Percentiles rank a stretch among this genome's conserved stretches.
Conservation (phyloP, 2,329 filamentous ascomycete genomes). For the Botrytis elliptica region DNA sequence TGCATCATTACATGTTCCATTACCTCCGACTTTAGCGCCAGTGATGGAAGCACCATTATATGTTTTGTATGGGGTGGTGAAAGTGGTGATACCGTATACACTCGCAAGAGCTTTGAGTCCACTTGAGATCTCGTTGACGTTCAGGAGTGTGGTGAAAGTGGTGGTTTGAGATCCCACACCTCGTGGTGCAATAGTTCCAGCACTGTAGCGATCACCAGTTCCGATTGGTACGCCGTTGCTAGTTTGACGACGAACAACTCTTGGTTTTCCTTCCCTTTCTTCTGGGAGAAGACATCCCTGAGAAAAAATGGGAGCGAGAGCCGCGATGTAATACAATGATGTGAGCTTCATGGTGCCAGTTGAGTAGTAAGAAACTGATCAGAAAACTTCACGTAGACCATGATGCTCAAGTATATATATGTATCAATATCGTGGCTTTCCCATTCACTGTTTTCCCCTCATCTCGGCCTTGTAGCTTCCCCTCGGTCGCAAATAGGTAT, state of each 20-base stretch:
- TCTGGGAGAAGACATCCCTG: constrained; percentile 43
- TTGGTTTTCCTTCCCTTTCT: constrained; percentile 36
- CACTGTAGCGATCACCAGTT: constrained; percentile 45
- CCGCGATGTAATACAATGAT: constrained; percentile 24
- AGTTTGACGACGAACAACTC: constrained; percentile 26
- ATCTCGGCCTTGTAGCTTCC: background rate
- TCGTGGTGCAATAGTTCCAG: constrained; percentile 43
- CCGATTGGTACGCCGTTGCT: constrained; percentile 41
- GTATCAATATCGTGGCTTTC: background rate
- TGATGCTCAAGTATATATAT: background rate
- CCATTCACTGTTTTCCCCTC: background rate
- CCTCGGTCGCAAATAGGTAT: background rate
- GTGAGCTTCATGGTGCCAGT: constrained; percentile 29
- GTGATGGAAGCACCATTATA: constrained; percentile 44
- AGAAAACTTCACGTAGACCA: background rate
- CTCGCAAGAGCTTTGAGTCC: constrained; percentile 44
- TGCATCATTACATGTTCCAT: constrained; percentile 42
- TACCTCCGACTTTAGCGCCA: constrained; percentile 46
- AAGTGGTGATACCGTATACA: constrained; percentile 43
- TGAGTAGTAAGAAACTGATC: background rate
- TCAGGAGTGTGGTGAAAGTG: constrained; percentile 44
- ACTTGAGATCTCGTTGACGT: constrained; percentile 44
- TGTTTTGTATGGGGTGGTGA: constrained; percentile 45
- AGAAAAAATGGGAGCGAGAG: constrained; percentile 26
- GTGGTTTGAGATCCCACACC: constrained; percentile 44